phyloP scores from a whole-genome alignment of 768 basidiomycete species.

The Agaricus sinodeliciosus region DNA sequence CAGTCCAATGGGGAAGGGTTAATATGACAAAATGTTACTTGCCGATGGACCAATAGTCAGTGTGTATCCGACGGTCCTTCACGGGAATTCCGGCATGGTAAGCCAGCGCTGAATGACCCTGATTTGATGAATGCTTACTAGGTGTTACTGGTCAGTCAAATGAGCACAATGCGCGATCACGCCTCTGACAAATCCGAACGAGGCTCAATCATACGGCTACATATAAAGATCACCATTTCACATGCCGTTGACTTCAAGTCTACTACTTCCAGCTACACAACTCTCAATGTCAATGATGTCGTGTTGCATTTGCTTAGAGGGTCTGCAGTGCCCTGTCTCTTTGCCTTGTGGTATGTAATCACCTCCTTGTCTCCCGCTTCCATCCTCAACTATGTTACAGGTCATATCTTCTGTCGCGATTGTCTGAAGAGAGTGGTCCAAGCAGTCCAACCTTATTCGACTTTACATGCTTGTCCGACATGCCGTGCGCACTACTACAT shows the following conservation, averaged over 20 bases:
- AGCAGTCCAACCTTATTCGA: constrained; percentile 38
- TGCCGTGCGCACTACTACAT: constrained; percentile 52
- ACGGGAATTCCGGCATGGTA: not conserved
- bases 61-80: not conserved
- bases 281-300: constrained; percentile 29
- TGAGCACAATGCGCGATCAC: not conserved
- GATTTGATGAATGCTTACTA: not conserved
- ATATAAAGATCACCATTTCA: not conserved
- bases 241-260: not conserved
- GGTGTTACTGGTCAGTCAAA: not conserved
- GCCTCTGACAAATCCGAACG: constrained; percentile 2
- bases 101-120: not conserved
- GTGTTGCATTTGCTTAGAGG: constrained; percentile 58
- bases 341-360: constrained; percentile 54
- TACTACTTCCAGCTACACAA: not conserved
- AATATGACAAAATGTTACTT: constrained; percentile 1
- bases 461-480: constrained; percentile 48
- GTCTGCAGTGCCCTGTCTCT: constrained; percentile 46
- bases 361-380: not conserved
- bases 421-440: constrained; percentile 49
- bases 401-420: constrained; percentile 59
- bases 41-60: not conserved
- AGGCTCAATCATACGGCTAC: constrained; percentile 2
- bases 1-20: too few species aligned
- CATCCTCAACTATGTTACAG: constrained; percentile 18